phyloP scores from a whole-genome alignment of 164 flowering plant genomes.

The Berberis thunbergii region DNA sequence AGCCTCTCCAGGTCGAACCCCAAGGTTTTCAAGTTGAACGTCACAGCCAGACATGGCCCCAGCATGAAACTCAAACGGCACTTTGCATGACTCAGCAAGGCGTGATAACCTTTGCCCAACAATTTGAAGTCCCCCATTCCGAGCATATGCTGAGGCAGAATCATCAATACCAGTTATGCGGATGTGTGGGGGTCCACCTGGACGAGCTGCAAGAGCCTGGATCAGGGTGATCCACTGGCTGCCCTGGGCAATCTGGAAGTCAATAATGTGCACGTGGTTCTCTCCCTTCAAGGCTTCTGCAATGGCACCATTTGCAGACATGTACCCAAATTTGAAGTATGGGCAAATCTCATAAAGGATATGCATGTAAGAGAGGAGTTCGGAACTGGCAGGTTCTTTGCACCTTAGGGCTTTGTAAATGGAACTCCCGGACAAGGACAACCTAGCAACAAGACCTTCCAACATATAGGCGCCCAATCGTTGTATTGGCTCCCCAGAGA shows the following conservation, averaged over 20 bases:
- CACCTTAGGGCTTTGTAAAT: slow-evolving; percentile 65
- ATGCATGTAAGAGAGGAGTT: slow-evolving; percentile 71
- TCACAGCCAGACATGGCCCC: slow-evolving; percentile 36
- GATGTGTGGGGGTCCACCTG: slow-evolving; percentile 63
- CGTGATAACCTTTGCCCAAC: slow-evolving; percentile 51
- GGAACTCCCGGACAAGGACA: slow-evolving; percentile 54
- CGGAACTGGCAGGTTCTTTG: slow-evolving; percentile 54
- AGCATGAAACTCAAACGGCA: slow-evolving; percentile 67
- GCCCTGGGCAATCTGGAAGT: slow-evolving; percentile 76
- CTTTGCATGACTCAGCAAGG: slow-evolving; percentile 46
- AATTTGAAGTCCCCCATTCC: slow-evolving; percentile 62
- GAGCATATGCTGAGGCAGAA: slow-evolving; percentile 47
- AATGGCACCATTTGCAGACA: slow-evolving; percentile 84
- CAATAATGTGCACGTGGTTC: slow-evolving; percentile 58
- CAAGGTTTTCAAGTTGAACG: slow-evolving; percentile 31
- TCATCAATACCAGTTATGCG: slow-evolving; percentile 79
- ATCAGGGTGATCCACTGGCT: slow-evolving; percentile 64
- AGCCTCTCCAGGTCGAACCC: slow-evolving; percentile 49
- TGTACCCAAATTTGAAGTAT: slow-evolving; percentile 71
- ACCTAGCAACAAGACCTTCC: slow-evolving; percentile 69
- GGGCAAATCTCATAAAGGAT: slow-evolving; percentile 68
- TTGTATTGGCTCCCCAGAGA: slow-evolving; percentile 71
- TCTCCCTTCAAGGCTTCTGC: slow-evolving; percentile 75
- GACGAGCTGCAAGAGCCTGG: slow-evolving; percentile 63
- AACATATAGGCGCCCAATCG: slow-evolving; percentile 74